Evolutionary conservation across 1,139 yeast species (phyloP), one percentile per base, ranked within the genome.

Genomic region (Hyphopichia wangnamkhiaoensis): DNA sequence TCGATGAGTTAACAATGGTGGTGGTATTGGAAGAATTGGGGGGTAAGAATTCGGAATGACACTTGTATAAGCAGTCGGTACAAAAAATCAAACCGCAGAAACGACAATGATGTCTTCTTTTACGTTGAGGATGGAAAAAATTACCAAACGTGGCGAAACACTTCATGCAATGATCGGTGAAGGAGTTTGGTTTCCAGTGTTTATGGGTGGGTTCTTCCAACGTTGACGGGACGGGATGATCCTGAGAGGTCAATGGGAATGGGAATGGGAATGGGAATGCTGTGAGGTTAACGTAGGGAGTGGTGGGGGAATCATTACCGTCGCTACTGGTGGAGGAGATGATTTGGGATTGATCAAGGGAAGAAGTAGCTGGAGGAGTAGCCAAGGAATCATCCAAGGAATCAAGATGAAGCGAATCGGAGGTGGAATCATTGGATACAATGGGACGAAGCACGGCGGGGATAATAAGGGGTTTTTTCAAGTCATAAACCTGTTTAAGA

Each of bases 391-490:
- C 35, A 2, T 20, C 38, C 9, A 5, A 12, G 31, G 18, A 16
- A n/a, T 6, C n/a, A 33, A 14, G 26, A 20, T 24, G 25, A 16
- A 18, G 20, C 17, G 24, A 28, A 24, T 24, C 17, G 35, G n/a
- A n/a, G n/a, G n/a, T n/a, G n/a, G n/a, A 19, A 15, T 33, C 39
- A 9, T 31, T 33, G 25, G 47, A 44, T 18, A 33, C 40, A n/a
- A 43, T 49, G 6, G 74, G 75, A 29, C 76, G 53, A 31, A 71
- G 56, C 12, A 70, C 76, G 2, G 76, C 76, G 2, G 77, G 77
- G 6, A 62, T 54, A 45, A 66, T 54, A 39, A 71, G 43, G 8
- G 76, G 77, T 45, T 68, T 65, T 45, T 69, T 71, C 39, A 58
- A 50, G 42, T 59, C 61, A 45, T 69, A 68, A 24, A 68, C 62